Conservation (phyloP, 257 asterid genomes). For the Nicotiana attenuata region DNA sequence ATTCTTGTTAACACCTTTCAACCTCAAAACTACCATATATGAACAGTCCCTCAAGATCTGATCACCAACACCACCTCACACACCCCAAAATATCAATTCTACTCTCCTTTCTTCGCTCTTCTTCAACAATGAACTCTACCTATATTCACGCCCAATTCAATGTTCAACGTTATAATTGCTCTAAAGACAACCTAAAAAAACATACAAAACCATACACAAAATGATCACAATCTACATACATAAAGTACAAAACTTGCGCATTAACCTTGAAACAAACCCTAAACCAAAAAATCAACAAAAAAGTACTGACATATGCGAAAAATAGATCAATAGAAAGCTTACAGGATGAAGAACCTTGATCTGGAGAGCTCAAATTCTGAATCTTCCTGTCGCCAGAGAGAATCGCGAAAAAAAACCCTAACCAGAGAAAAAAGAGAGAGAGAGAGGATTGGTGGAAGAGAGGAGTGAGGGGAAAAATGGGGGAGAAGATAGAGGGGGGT, state of each 20-base stretch:
- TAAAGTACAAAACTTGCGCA: neutral
- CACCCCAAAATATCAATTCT: neutral
- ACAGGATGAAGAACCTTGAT: slow-evolving; percentile 36
- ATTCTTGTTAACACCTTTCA: slow-evolving; percentile 10
- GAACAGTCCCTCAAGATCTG: neutral
- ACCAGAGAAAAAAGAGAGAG: slow-evolving; percentile 24
- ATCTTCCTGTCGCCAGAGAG: slow-evolving; percentile 13
- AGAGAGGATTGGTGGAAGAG: slow-evolving; percentile 17
- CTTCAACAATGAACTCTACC: slow-evolving; percentile 7
- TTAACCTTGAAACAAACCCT: neutral
- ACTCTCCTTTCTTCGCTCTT: neutral
- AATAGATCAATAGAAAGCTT: slow-evolving; percentile 31
- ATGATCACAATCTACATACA: neutral
- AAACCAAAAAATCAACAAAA: neutral
- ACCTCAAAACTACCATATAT: slow-evolving; percentile 27
- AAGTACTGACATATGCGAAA: neutral
- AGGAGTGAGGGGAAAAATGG: slow-evolving; percentile 23
- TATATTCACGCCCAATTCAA: neutral
- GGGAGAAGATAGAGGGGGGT: slow-evolving; percentile 15
- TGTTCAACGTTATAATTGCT: neutral
- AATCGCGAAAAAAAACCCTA: slow-evolving; percentile 25
- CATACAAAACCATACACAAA: neutral
- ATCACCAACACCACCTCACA: neutral
- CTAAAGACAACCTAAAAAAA: neutral
- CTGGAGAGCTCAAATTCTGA: slow-evolving; percentile 23